A percentile compares a stretch with the other conserved stretches of the same genome.
These are phyloP conservation scores for Parafenestella ontariensis DNA, from an alignment of 2,329 filamentous ascomycete genomes.

Conservation along the genomic window DNA sequence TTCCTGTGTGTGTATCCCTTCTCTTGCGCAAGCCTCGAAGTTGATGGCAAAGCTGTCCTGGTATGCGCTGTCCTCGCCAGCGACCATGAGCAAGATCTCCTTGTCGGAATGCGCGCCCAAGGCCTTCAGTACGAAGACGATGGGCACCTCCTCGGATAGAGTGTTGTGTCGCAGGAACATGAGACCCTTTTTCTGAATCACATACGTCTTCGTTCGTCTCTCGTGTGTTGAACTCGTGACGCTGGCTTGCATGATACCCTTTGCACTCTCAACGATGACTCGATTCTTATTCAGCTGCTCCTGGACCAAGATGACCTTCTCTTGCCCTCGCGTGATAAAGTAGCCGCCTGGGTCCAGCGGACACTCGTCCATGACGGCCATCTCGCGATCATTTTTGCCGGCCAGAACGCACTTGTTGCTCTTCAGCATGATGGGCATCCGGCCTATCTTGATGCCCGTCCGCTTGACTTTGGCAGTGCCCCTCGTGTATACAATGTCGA, in stretches of 20 bases:
- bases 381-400: slow-evolving; percentile 82
- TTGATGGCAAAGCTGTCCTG: slow-evolving; percentile 96
- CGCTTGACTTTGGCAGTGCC: slow-evolving; percentile 78
- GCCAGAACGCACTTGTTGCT: slow-evolving; percentile 91
- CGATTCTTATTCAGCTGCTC: slow-evolving; percentile 99
- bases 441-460: slow-evolving; percentile 78
- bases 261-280: slow-evolving; percentile 96
- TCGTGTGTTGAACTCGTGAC: slow-evolving; percentile 94
- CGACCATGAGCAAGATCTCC: slow-evolving; percentile 90
- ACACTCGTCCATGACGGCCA: slow-evolving; percentile 94
- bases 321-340: slow-evolving; percentile 96
- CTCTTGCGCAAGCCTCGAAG: slow-evolving; percentile 88
- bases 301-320: slow-evolving; percentile 98
- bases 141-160: slow-evolving; percentile 89
- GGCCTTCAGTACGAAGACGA: slow-evolving; percentile 90
- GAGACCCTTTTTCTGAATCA: slow-evolving; percentile 90
- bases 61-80: slow-evolving; percentile 84
- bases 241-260: slow-evolving; percentile 91
- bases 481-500: slow-evolving; percentile 89
- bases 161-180: slow-evolving; percentile 93
- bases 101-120: slow-evolving; percentile 93
- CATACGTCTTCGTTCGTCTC: slow-evolving; percentile 96
- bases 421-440: slow-evolving; percentile 95
- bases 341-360: slow-evolving; percentile 96
- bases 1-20: slow-evolving; percentile 88